phyloP scores from a whole-genome alignment of 1,284 basidiomycete genomes.

The Thelephora terrestris region DNA sequence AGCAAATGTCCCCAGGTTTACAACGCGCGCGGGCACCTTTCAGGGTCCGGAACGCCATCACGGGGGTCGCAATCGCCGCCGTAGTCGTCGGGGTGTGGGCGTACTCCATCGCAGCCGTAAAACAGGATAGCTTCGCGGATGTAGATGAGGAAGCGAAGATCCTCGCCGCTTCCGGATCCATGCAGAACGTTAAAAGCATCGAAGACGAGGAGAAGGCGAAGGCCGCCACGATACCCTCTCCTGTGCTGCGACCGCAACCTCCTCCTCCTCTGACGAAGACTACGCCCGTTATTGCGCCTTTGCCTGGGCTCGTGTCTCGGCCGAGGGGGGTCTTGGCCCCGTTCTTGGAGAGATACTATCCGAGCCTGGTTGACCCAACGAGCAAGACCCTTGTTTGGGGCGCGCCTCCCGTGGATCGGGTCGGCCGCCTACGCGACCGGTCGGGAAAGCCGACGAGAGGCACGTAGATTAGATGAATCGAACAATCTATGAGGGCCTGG shows the following conservation, averaged over 20 bases:
- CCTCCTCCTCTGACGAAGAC: slow-evolving; percentile 5
- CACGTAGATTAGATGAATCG: slow-evolving; percentile 7
- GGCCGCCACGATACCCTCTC: slow-evolving; percentile 8
- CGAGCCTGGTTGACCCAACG: slow-evolving; percentile 44
- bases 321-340: slow-evolving; percentile 35
- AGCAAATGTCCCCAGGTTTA: slow-evolving; percentile 82
- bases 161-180: slow-evolving; percentile 30
- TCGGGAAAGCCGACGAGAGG: too few species aligned
- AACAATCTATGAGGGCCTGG: too few species aligned
- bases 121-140: slow-evolving; percentile 86
- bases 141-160: slow-evolving; percentile 66
- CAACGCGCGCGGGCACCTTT: slow-evolving; percentile 83
- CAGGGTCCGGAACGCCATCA: slow-evolving; percentile 68
- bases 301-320: slow-evolving; percentile 4
- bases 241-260: slow-evolving; percentile 3
- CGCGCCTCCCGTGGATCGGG: slow-evolving; percentile 53
- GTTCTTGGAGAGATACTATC: slow-evolving; percentile 34
- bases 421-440: slow-evolving; percentile 33
- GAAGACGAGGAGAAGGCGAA: slow-evolving; percentile 13
- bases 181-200: slow-evolving; percentile 19
- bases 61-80: slow-evolving; percentile 60
- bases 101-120: slow-evolving; percentile 90
- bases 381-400: slow-evolving; percentile 57
- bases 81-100: slow-evolving; percentile 84
- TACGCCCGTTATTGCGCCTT: too few species aligned